Base-by-base conservation (phyloP, 2,329 filamentous ascomycete species). In the Fusarium caatingaense region DNA sequence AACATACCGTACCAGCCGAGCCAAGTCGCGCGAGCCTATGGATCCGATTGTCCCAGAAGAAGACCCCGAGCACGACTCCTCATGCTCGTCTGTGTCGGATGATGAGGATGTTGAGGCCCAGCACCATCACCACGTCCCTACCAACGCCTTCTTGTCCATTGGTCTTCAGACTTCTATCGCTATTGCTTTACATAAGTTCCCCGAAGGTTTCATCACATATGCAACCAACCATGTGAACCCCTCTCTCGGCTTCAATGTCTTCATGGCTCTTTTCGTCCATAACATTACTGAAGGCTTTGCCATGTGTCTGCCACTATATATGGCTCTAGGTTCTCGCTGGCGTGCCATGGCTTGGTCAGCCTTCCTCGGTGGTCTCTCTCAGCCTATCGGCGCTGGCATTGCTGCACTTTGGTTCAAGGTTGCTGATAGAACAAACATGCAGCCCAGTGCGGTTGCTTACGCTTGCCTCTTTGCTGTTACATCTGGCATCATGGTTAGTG, bases 211-310 rank as follows among this genome's bases (percentile, higher is more conserved):
- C 78, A 91, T 99, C 73, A 98, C 95, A 2, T 99, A 97, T 78
- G 95, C 96, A 12, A 98, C 96, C 12, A 99, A 98, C 80, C 96
- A 99, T 78, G 95, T 94, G 15, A 98, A 94, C 78, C 94, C 96
- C 0, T 85, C 87, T 0, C 88, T 99, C 0, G 96, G 96, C 21
- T 89, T 97, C 80, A 92, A 93, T 55, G 93, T 99, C 57, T 99
- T 99, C 82, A 88, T 98, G 79, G 95, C 96, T 1, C 87, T 99
- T 10, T 97, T 97, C 77, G 95, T 99, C 63, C 96, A 99, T 85
- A 99, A 98, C 82, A 97, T 99, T 76, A 94, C 93, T 28, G 96
- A 99, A 82, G 96, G 96, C 3, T 98, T 98, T 78, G 93, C 94
- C 66, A 92, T 99, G 87, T 93, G 94, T 0, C 83, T 99, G 1